Evolutionary conservation across 352 stramenopile species (phyloP).

Genomic region (Globisporangium cystogenes): DNA sequence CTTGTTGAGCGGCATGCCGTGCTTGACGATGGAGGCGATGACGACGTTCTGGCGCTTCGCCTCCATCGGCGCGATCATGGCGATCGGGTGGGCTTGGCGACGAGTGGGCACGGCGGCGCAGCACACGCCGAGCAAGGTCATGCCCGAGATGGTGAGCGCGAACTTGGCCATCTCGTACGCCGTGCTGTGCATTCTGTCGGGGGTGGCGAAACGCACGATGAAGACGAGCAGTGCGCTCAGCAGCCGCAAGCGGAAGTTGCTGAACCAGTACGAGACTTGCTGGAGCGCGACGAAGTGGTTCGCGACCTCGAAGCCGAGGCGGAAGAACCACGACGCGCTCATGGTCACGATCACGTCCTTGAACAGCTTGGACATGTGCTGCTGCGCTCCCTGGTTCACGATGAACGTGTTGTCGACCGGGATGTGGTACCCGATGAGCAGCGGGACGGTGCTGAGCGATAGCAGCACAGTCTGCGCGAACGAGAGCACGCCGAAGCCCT

Average conservation of each 20-base stretch:
- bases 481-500: conserved; percentile 26
- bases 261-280: conserved; percentile 17
- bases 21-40: conserved; percentile 13
- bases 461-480: conserved; percentile 24
- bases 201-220: conserved; percentile 9
- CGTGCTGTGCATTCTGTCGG: conserved; percentile 15
- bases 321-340: conserved; percentile 25
- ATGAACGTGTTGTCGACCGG: conserved; percentile 25
- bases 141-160: conserved; percentile 9
- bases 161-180: conserved; percentile 25
- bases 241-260: conserved; percentile 16
- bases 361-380: conserved; percentile 17
- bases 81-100: background rate
- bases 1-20: conserved; percentile 23
- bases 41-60: conserved; percentile 17
- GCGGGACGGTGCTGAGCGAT: conserved; percentile 19
- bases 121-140: conserved; percentile 8
- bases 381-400: conserved; percentile 4
- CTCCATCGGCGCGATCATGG: conserved; percentile 6
- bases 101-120: conserved; percentile 3
- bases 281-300: conserved; percentile 17
- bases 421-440: conserved; percentile 26
- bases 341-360: conserved; percentile 22
- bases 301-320: conserved; percentile 21
- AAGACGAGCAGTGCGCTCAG: conserved; percentile 12